A percentile compares a stretch with the other conserved stretches of the same genome.
Conservation (phyloP, 306 rosid species). For the Astragalus membranaceus region DNA sequence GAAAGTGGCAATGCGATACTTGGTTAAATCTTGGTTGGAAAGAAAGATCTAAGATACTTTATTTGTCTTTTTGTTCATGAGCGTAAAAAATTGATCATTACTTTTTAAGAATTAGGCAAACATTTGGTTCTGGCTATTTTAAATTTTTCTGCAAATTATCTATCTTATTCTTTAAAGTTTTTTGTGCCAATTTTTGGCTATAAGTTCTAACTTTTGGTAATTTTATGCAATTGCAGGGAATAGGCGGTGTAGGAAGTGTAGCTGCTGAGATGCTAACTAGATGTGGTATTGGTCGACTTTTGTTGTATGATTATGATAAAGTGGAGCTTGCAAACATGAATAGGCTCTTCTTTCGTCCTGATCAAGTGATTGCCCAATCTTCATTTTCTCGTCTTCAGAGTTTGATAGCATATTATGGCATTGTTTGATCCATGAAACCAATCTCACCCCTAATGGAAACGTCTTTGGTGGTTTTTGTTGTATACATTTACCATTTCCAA, state of each 20-base stretch:
- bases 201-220: not conserved
- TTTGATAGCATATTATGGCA: not conserved
- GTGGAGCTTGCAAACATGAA: conserved; percentile 99
- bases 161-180: not conserved
- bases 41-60: not conserved
- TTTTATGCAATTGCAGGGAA: conserved; percentile 55
- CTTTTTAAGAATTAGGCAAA: not conserved
- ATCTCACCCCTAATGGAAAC: not conserved
- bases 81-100: not conserved
- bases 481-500: not conserved
- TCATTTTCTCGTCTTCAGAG: conserved; percentile 2
- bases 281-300: conserved; percentile 96
- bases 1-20: not conserved
- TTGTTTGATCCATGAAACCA: not conserved
- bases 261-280: conserved; percentile 98
- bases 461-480: not conserved
- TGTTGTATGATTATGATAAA: conserved; percentile 95
- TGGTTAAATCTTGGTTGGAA: too few species aligned
- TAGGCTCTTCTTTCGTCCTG: conserved; percentile 94
- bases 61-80: conserved; percentile 10
- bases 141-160: not conserved
- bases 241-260: conserved; percentile 98
- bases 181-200: not conserved
- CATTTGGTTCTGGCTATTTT: not conserved
- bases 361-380: conserved; percentile 49